Evolutionary conservation across 2,329 filamentous ascomycete genomes (phyloP).

Genomic region (Ustulina deusta): DNA sequence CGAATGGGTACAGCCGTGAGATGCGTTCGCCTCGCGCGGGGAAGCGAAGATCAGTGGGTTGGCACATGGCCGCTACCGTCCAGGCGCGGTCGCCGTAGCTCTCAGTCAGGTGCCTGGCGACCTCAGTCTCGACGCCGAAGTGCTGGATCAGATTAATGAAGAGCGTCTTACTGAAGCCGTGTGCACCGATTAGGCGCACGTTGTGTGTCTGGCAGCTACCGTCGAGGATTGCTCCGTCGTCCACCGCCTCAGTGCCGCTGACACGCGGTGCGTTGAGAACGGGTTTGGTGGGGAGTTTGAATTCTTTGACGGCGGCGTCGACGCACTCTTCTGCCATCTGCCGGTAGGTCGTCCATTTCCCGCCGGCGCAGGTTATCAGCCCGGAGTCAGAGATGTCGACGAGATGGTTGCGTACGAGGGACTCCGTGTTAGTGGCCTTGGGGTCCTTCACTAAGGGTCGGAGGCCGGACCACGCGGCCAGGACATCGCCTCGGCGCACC

Average conservation of each 20-base stretch:
- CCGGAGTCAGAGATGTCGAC: constrained; percentile 83
- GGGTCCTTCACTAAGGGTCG: constrained; percentile 88
- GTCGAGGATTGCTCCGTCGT: constrained; percentile 73
- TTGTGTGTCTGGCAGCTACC: constrained; percentile 86
- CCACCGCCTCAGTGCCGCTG: constrained; percentile 75
- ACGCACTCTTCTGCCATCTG: constrained; percentile 94
- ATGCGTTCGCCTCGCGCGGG: constrained; percentile 86
- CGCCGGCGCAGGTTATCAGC: constrained; percentile 85
- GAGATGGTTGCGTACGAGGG: constrained; percentile 87
- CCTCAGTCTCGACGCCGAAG: constrained; percentile 90
- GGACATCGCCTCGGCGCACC: constrained; percentile 85
- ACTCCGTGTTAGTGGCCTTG: constrained; percentile 86
- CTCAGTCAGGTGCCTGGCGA: constrained; percentile 87
- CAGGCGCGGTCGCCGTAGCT: constrained; percentile 94
- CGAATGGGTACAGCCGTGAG: constrained; percentile 84
- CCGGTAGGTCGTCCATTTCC: constrained; percentile 93
- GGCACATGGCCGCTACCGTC: constrained; percentile 85
- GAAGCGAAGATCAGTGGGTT: constrained; percentile 81
- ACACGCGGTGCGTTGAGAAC: constrained; percentile 73
- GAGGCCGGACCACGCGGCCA: constrained; percentile 91
- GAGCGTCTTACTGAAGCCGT: constrained; percentile 87
- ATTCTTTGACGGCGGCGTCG: constrained; percentile 79
- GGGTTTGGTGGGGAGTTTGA: constrained; percentile 69
- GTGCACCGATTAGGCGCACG: constrained; percentile 83
- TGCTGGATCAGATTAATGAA: constrained; percentile 97